Evolutionary conservation across 2,329 filamentous ascomycete species (phyloP).

Genomic region (Colletotrichum lini): DNA sequence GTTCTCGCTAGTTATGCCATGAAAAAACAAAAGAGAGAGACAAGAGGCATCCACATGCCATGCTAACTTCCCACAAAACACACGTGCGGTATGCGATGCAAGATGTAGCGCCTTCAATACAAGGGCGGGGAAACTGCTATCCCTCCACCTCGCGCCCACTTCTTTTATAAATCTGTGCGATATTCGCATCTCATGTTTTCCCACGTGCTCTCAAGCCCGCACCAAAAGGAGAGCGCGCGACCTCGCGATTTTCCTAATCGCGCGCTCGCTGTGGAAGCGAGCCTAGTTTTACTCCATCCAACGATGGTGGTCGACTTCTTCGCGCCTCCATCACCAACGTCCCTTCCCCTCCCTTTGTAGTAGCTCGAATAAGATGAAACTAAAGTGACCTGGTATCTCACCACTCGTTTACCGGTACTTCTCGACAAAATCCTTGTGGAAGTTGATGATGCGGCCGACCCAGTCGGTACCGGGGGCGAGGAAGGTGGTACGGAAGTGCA

Average conservation of each 20-base stretch:
- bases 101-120: neutral
- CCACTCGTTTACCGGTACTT: slow-evolving; percentile 71
- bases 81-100: slow-evolving; percentile 4
- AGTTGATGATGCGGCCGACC: slow-evolving; percentile 88
- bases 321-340: neutral
- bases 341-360: neutral
- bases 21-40: neutral
- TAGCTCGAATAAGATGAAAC: neutral
- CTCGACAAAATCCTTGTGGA: slow-evolving; percentile 92
- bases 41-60: slow-evolving; percentile 2
- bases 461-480: slow-evolving; percentile 96
- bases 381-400: neutral
- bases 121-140: neutral
- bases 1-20: slow-evolving; percentile 36
- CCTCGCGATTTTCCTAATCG: neutral
- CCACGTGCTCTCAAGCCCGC: neutral
- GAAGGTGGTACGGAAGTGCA: slow-evolving; percentile 98
- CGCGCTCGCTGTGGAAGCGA: slow-evolving; percentile 17
- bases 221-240: neutral
- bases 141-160: neutral
- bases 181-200: neutral
- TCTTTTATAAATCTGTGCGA: neutral
- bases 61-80: neutral
- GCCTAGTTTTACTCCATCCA: slow-evolving; percentile 6
- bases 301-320: slow-evolving; percentile 9